Evolutionary conservation across 169 alveolate genomes (phyloP), one percentile per base, ranked within the genome.

Genomic region (Plasmodium gonderi): DNA sequence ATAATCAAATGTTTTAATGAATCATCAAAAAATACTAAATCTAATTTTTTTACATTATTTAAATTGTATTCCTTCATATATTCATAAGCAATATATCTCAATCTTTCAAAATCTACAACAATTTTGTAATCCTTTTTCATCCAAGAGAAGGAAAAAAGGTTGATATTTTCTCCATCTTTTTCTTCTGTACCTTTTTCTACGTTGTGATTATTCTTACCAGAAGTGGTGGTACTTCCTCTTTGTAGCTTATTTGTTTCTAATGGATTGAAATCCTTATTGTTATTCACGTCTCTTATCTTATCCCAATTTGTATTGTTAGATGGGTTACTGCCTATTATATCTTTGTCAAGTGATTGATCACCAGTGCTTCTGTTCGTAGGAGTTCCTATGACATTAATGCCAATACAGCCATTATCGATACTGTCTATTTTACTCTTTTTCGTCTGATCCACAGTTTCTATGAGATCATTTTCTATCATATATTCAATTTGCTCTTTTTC

Each of bases 11-110:
- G 99, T 90, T 96, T 97, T 65, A 99, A 95, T 31, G 99, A 99
- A 94, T 98, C 99, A 92, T 99, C 99, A 95, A 99, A 99, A 76
- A 99, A 97, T 64, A 98, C 99, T 54, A 99, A 95, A 90, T 97
- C 97, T 96, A 98, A 97, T 74, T 97, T 97, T 97, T 98, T 98
- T 31, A 98, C 97, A 87, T 96, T 95, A 85, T 97, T 97, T 68
- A 97, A 98, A 95, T 98, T 98, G 95, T 96, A 98, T 74, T 95
- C 97, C 31, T 96, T 95, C 94, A 98, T 94, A 77, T 96, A 97
- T 74, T 96, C 96, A 83, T 96, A 95, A 36, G 97, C 97, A 78
- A 96, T 97, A 79, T 95, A 95, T 89, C 98, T 95, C 78, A 96
- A 94, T 60, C 91, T 92, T 45, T 97, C 98, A 90, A 97, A 94